Evolutionary conservation across 331 rosid genomes (phyloP), one percentile per base, ranked within the genome.

Genomic region (Pyracantha coccinea): DNA sequence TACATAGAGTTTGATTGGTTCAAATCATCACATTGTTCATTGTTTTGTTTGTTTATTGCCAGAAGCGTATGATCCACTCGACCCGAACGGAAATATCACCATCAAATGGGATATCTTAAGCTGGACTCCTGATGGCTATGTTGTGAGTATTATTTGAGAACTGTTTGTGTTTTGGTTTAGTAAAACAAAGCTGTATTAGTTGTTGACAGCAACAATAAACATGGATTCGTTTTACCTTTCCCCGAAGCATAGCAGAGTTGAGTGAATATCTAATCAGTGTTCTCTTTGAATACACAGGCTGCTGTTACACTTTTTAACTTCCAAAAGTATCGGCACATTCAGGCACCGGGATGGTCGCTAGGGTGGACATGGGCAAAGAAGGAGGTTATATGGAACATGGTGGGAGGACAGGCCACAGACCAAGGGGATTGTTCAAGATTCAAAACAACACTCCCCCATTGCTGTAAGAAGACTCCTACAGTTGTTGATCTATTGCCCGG

Each of bases 41-140:
- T 53, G 68, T 16, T 38, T n/a, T 35, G 79, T 45, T 77, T 77
- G 16, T 23, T 58, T 20, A 27, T 16, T 75, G 71, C 55, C 96
- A 93, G 97, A 88, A 77, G 96, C 98, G 52, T 93, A 89, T 80
- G 96, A 93, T 80, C 85, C 94, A 8, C 96, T 91, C 72, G 98
- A 93, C 83, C 98, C 98, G 71, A 83, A 78, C 57, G 98, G 97
- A 54, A 93, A 93, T 75, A 84, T 88, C 77, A 93, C 98, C 73
- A 78, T 93, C 81, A 91, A 91, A 81, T 91, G 98, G 97, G 97
- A 93, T 86, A 81, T 93, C n/a, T 83, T 84, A 61, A 77, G 74
- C 84, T 93, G 98, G 98, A 88, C 91, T 13, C 54, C 96, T 21
- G 98, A 93, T 83, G 98, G 98, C 76, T 93, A 93, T 82, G 81